These are phyloP conservation scores for Taphrina flavorubra DNA, from an alignment of 1,139 yeast genomes.

Conservation along the genomic window DNA sequence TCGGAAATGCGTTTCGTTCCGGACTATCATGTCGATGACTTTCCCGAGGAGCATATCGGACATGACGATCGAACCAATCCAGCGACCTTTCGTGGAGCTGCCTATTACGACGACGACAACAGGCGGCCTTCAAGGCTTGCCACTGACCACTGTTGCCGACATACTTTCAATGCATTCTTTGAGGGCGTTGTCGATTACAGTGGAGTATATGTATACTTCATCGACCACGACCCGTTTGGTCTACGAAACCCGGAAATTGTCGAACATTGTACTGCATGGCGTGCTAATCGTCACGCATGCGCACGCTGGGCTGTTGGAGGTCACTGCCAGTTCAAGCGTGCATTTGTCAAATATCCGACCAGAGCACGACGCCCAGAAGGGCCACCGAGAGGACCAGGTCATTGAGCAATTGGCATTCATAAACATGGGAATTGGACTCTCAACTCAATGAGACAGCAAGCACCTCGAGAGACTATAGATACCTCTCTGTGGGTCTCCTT, in stretches of 20 bases:
- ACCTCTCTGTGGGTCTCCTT: no score
- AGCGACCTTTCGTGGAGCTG: neutral
- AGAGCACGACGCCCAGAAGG: neutral
- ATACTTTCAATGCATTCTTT: neutral
- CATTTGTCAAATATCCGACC: neutral
- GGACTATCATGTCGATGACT: neutral
- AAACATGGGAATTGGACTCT: no score
- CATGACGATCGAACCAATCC: neutral
- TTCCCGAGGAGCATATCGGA: neutral
- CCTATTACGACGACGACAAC: neutral
- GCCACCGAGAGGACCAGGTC: no score
- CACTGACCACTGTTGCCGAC: neutral
- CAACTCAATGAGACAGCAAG: no score
- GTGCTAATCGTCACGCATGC: neutral
- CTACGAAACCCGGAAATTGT: neutral
- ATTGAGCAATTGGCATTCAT: no score
- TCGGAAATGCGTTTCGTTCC: neutral
- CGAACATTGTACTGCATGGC: neutral
- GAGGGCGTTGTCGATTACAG: neutral
- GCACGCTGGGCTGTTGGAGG: neutral
- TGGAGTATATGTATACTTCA: neutral
- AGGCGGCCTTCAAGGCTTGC: neutral
- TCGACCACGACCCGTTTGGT: neutral
- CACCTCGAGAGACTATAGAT: no score
- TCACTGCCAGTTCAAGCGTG: neutral